Base-by-base conservation (phyloP, 2,329 filamentous ascomycete species). In the Diaporthe australafricana region DNA sequence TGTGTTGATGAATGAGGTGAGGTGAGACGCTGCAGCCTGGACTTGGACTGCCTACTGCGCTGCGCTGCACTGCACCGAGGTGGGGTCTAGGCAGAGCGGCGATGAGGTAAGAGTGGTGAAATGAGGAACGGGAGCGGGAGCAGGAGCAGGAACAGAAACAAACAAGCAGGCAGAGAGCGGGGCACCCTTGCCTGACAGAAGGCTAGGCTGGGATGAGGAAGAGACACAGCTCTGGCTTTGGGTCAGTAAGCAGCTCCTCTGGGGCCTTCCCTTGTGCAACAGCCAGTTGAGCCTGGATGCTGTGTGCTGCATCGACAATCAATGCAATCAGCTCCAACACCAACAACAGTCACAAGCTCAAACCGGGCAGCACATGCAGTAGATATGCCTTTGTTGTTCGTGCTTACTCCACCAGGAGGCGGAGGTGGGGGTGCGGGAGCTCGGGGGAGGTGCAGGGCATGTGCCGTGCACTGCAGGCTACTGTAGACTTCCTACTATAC, bases 61-160 rank as follows among this genome's bases (percentile, higher is more conserved):
- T 11, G 8, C 11, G 3, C 5, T 12, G 22, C 30, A 30, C 6
- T 17, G 16, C n/a, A 53, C 27, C 17, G 6, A 22, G 22, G 40
- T 63, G 57, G 57, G 57, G 57, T 48, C 42, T 17, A 63, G 57
- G 42, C 42, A 62, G 56, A 62, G n/a, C 16, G 4, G 40, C 11
- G 57, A 48, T 48, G 60, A 63, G 57, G 57, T 63, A 63, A 63
- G 57, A 63, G 7, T 63, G 55, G 55, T 20, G 57, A 32, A n/a
- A 32, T 47, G 40, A 35, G 32, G 9, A 35, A 35, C 30, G 25
- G 5, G 5, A 5, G 14, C 12, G 25, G 14, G 52, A 53, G 14
- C n/a, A 30, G 3, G 53, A 55, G 9, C 38, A 47, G 11, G 11
- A 63, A n/a, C 27, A 25, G 27, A 63, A 25, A 63, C 27, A 48